Conservation (phyloP, 345 rosid species). For the Durio zibethinus region DNA sequence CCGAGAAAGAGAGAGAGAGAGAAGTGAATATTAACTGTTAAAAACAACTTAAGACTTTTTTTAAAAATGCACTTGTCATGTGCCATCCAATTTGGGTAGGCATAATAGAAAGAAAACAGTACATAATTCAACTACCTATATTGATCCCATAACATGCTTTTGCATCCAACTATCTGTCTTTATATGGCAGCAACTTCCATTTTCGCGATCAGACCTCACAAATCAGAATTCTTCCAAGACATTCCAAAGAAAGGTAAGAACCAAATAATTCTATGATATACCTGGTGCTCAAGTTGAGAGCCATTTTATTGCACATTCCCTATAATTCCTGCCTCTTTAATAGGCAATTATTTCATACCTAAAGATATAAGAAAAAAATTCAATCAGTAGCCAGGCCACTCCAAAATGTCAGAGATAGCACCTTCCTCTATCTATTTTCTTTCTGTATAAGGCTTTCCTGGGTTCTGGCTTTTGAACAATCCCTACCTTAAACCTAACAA, state of each 20-base stretch:
- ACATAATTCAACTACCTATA: neutral
- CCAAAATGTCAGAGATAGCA: neutral
- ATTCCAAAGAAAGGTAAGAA: neutral
- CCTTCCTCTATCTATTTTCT: conserved; percentile 5
- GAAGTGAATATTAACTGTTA: neutral
- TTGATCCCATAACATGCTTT: neutral
- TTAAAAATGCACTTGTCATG: neutral
- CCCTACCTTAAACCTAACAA: neutral
- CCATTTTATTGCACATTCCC: neutral
- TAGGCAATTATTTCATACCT: conserved; percentile 11
- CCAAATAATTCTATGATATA: neutral
- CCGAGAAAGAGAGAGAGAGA: neutral
- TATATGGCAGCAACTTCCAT: neutral
- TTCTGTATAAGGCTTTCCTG: neutral
- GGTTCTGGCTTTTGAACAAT: neutral
- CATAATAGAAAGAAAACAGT: neutral
- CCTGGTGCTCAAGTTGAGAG: neutral
- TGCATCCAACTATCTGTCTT: neutral
- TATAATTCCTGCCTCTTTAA: conserved; percentile 7
- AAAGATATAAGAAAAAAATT: neutral
- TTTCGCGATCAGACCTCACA: neutral
- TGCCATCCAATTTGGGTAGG: neutral
- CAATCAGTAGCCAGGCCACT: conserved; percentile 14
- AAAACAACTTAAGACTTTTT: neutral
- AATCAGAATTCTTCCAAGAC: neutral